These are phyloP conservation scores for Penicillium sp. DNA, from an alignment of 2,329 filamentous ascomycete species.

Conservation along the genomic window DNA sequence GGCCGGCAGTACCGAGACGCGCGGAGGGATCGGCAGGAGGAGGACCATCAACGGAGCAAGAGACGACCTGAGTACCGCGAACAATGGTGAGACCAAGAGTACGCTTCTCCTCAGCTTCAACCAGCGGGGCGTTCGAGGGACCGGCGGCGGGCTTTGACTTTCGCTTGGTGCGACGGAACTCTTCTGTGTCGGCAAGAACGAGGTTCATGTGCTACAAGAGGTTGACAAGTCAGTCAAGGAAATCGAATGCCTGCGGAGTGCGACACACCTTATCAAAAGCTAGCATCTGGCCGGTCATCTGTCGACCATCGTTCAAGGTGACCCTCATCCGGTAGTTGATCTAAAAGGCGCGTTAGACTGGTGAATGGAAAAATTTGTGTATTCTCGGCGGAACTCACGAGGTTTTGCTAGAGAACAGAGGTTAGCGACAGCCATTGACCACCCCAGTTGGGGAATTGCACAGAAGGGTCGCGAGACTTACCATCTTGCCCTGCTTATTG, in stretches of 20 bases:
- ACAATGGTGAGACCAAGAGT: conserved; percentile 95
- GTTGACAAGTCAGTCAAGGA: conserved; percentile 12
- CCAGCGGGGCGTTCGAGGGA: conserved; percentile 62
- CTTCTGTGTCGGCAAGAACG: conserved; percentile 96
- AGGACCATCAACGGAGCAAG: conserved; percentile 91
- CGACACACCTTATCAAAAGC: conserved; percentile 87
- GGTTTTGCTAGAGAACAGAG: conserved; percentile 58
- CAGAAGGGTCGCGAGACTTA: conserved; percentile 56
- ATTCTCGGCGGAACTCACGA: conserved; percentile 52
- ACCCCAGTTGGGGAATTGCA: conserved; percentile 14
- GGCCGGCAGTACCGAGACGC: conserved; percentile 75
- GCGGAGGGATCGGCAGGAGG: conserved; percentile 92
- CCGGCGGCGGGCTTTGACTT: conserved; percentile 69
- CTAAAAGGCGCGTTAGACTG: conserved; percentile 60
- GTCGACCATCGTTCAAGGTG: conserved; percentile 89
- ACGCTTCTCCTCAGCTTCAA: conserved; percentile 94
- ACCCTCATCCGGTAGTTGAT: conserved; percentile 99
- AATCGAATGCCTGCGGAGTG: conserved; percentile 11
- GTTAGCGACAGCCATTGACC: conserved; percentile 55
- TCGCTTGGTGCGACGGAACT: conserved; percentile 89
- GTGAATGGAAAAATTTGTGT: not conserved
- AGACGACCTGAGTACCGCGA: conserved; percentile 91
- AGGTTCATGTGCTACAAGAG: conserved; percentile 89
- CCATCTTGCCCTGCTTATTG: conserved; percentile 99
- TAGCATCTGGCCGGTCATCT: conserved; percentile 97